Evolutionary conservation across 2,329 filamentous ascomycete species (phyloP).

Genomic region (Pseudogymnoascus sp.): DNA sequence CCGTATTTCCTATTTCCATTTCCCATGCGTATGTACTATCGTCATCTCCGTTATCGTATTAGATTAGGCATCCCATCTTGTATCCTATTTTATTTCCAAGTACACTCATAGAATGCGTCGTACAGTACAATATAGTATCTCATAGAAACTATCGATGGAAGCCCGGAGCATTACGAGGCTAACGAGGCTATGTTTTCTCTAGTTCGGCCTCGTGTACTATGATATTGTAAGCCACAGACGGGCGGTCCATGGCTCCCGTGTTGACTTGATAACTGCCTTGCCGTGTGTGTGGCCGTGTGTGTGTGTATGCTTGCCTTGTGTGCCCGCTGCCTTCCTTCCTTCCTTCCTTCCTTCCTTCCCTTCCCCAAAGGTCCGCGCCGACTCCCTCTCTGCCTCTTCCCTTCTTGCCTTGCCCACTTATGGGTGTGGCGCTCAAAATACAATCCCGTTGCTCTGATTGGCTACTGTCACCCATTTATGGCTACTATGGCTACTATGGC

Average conservation of each 20-base stretch:
- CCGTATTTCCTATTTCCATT: no score
- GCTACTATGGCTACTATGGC: no score
- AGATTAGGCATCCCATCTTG: not conserved
- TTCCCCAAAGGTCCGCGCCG: not conserved
- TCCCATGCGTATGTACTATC: no score
- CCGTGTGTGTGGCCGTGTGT: not conserved
- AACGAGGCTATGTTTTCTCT: not conserved
- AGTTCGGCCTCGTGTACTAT: not conserved
- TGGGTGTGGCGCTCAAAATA: not conserved
- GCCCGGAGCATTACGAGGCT: not conserved
- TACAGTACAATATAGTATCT: not conserved
- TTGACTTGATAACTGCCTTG: not conserved
- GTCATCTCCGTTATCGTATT: no score
- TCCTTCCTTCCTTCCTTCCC: no score
- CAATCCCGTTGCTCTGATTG: not conserved
- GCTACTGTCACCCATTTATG: not conserved
- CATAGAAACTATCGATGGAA: not conserved
- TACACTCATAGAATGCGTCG: not conserved
- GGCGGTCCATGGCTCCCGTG: not conserved
- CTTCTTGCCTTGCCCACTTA: not conserved
- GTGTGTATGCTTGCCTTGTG: not conserved
- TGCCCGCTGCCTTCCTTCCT: not conserved
- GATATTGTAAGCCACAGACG: not conserved
- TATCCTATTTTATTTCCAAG: no score
- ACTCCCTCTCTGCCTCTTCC: not conserved